These are phyloP conservation scores for Schizothecium vesticola DNA, from an alignment of 495 filamentous ascomycete genomes.

Conservation along the genomic window DNA sequence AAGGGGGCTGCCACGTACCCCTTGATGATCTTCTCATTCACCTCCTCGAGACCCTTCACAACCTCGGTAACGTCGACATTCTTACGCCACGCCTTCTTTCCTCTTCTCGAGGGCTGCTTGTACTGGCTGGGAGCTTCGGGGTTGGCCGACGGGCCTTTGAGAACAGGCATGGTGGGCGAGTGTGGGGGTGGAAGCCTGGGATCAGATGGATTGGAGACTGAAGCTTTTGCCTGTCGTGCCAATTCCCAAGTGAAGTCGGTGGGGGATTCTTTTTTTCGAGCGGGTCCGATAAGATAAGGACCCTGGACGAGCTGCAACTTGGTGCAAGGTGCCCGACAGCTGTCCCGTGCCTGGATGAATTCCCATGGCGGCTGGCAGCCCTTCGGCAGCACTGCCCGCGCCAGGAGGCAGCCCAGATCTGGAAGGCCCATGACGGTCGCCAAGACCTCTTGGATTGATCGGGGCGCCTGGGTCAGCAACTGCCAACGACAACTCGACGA, in stretches of 20 bases:
- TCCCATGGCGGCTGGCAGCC: neutral
- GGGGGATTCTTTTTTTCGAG: conserved; percentile 5
- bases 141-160: conserved; percentile 26
- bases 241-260: conserved; percentile 7
- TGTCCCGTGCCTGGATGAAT: neutral
- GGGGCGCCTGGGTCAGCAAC: conserved; percentile 3
- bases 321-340: neutral
- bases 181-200: neutral
- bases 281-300: conserved; percentile 9
- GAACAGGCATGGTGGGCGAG: conserved; percentile 22
- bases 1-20: conserved; percentile 52
- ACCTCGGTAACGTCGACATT: conserved; percentile 90
- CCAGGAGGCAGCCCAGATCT: neutral
- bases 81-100: conserved; percentile 98
- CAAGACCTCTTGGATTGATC: conserved; percentile 17
- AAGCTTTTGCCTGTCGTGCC: neutral
- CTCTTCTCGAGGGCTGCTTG: conserved; percentile 89
- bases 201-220: neutral
- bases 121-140: conserved; percentile 45
- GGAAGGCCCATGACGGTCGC: conserved; percentile 23
- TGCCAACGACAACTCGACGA: neutral
- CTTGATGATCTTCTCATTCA: conserved; percentile 82
- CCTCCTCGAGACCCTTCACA: conserved; percentile 71
- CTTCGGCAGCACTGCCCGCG: neutral
- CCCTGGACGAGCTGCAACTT: neutral